A percentile compares a stretch with the other conserved stretches of the same genome.
Evolutionary conservation across 2,329 filamentous ascomycete genomes (phyloP).

Genomic region (Dactylellina haptotyla): DNA sequence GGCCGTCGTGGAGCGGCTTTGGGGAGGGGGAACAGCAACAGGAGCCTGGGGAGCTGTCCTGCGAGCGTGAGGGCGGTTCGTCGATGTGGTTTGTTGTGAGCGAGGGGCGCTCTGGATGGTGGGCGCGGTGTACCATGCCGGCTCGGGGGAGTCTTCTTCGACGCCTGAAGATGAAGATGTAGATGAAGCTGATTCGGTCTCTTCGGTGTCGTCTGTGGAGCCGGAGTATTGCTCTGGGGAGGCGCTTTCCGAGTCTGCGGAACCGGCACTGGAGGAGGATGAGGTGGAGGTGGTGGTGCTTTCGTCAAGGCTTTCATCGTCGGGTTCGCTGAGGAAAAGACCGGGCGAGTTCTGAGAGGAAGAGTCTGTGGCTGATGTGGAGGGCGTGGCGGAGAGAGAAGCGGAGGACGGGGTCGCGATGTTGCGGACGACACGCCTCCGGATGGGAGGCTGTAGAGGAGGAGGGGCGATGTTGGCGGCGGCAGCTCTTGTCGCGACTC

Average conservation of each 20-base stretch:
- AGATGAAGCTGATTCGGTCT: background rate
- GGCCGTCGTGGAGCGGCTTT: slow-evolving; percentile 18
- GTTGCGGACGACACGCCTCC: background rate
- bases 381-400: slow-evolving; percentile 19
- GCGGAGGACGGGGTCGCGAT: slow-evolving; percentile 8
- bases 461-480: background rate
- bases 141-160: background rate
- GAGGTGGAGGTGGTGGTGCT: background rate
- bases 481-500: background rate
- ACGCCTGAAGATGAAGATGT: background rate
- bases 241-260: background rate
- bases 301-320: slow-evolving; percentile 7
- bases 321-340: slow-evolving; percentile 24
- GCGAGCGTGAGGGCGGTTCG: too few relatives aligned
- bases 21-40: too few relatives aligned
- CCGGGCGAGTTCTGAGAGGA: slow-evolving; percentile 11
- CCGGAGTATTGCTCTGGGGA: too few relatives aligned
- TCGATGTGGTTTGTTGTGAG: too few relatives aligned
- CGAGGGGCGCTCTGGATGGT: background rate
- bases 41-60: too few relatives aligned
- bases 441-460: background rate
- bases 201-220: too few relatives aligned
- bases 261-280: too few relatives aligned
- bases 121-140: background rate
- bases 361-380: slow-evolving; percentile 12